These are phyloP conservation scores for Boletus barrowsii DNA, from an alignment of 768 basidiomycete genomes.

Conservation along the genomic window DNA sequence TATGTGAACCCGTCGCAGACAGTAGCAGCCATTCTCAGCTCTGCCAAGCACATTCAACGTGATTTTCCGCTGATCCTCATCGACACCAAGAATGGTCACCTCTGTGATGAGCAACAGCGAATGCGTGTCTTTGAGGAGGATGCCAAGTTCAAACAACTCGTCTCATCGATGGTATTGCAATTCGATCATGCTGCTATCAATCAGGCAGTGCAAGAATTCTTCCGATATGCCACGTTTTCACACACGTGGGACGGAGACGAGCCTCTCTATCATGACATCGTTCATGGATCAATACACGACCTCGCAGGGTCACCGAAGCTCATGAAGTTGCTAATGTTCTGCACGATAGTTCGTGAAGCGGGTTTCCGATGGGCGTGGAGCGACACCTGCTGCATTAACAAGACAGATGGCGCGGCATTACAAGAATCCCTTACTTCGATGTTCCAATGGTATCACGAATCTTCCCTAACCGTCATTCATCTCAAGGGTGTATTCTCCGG, in stretches of 20 bases:
- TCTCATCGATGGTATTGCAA: conserved; percentile 10
- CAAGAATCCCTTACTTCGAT: conserved; percentile 26
- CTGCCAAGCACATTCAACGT: not conserved
- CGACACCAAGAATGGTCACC: conserved; percentile 10
- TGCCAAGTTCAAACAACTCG: conserved; percentile 11
- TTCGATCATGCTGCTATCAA: not conserved
- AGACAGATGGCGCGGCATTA: conserved; percentile 10
- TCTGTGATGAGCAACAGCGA: conserved; percentile 10
- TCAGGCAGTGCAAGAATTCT: conserved; percentile 9
- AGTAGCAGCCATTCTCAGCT: not conserved
- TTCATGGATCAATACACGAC: conserved; percentile 9
- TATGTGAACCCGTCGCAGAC: conserved; percentile 8
- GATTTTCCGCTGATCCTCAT: conserved; percentile 15
- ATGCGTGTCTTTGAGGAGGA: conserved; percentile 7
- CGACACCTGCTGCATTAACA: conserved; percentile 27
- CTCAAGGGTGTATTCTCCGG: conserved; percentile 14
- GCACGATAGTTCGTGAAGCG: conserved; percentile 8
- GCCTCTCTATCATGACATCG: conserved; percentile 15
- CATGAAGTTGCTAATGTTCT: conserved; percentile 18
- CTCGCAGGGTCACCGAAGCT: conserved; percentile 4
- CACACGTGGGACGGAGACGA: conserved; percentile 22
- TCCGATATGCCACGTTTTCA: conserved; percentile 21
- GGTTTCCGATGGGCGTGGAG: conserved; percentile 24
- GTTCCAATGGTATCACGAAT: conserved; percentile 27
- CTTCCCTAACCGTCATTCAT: conserved; percentile 24